Percentiles rank a stretch among this genome's conserved stretches.
phyloP scores from a whole-genome alignment of 352 stramenopile species.

The Phytophthora syringae region DNA sequence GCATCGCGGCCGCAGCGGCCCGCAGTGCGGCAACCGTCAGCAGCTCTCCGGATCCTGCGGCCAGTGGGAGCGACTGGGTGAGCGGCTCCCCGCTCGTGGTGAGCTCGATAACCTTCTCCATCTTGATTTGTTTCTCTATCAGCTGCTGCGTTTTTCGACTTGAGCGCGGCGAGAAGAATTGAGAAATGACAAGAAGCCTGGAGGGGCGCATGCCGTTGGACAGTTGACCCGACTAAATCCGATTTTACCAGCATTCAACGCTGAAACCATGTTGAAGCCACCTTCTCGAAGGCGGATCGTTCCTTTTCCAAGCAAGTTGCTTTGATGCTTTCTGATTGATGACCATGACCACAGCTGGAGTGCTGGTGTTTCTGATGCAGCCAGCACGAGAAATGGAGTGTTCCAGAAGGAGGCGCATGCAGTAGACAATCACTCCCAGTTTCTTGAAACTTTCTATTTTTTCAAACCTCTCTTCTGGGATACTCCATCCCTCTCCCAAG shows the following conservation, averaged over 20 bases:
- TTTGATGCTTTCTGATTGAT: constrained; percentile 4
- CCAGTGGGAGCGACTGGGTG: constrained; percentile 37
- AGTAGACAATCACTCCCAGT: neutral
- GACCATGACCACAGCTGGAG: too few species aligned
- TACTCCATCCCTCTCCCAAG: too few species aligned
- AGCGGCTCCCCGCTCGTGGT: constrained; percentile 18
- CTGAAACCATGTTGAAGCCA: neutral
- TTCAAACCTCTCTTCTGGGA: too few species aligned
- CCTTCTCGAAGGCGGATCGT: constrained; percentile 6
- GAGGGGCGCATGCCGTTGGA: constrained; percentile 19
- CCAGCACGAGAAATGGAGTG: neutral
- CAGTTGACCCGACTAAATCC: constrained; percentile 3
- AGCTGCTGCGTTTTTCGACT: constrained; percentile 21
- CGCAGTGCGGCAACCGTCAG: neutral
- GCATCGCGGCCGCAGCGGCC: constrained; percentile 20
- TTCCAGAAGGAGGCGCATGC: constrained; percentile 2
- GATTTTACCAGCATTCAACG: neutral
- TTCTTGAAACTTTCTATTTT: neutral
- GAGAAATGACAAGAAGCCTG: constrained; percentile 33
- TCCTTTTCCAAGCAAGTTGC: too few species aligned
- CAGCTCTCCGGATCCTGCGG: neutral
- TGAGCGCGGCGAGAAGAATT: constrained; percentile 33
- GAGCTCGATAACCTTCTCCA: constrained; percentile 39
- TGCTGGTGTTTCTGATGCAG: constrained; percentile 15
- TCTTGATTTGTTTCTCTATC: constrained; percentile 19